phyloP scores from a whole-genome alignment of 345 rosid species.

The Jatropha curcas region DNA sequence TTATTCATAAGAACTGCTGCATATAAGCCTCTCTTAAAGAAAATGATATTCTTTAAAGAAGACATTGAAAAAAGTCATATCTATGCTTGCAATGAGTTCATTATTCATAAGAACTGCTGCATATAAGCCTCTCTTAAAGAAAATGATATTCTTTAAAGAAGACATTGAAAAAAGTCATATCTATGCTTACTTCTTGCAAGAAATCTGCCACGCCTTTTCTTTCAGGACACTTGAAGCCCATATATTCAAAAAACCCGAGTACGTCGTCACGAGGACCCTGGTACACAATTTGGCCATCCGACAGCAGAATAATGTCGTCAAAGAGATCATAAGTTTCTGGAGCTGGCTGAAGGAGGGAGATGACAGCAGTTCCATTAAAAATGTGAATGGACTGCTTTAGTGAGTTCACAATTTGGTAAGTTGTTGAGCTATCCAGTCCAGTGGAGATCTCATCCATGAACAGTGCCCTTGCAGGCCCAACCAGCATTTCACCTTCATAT shows the following conservation, averaged over 20 bases:
- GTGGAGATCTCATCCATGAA: slow-evolving; percentile 86
- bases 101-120: neutral
- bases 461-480: slow-evolving; percentile 64
- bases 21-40: neutral
- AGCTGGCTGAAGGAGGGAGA: slow-evolving; percentile 82
- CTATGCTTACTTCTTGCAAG: slow-evolving; percentile 61
- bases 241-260: slow-evolving; percentile 50
- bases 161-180: too few relatives aligned
- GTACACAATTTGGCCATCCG: slow-evolving; percentile 65
- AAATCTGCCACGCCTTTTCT: slow-evolving; percentile 81
- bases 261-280: slow-evolving; percentile 67
- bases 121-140: too few relatives aligned
- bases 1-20: neutral
- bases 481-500: slow-evolving; percentile 67
- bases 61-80: too few relatives aligned
- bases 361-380: slow-evolving; percentile 58
- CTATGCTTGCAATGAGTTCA: slow-evolving; percentile 40
- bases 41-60: neutral
- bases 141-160: too few relatives aligned
- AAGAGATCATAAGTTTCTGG: slow-evolving; percentile 71
- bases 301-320: slow-evolving; percentile 68
- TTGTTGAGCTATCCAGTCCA: slow-evolving; percentile 80
- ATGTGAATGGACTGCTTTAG: slow-evolving; percentile 69
- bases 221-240: slow-evolving; percentile 78
- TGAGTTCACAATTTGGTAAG: slow-evolving; percentile 71